Evolutionary conservation across 805 yeast genomes (phyloP), one percentile per base, ranked within the genome.

Genomic region (Kodamaea sagamina): DNA sequence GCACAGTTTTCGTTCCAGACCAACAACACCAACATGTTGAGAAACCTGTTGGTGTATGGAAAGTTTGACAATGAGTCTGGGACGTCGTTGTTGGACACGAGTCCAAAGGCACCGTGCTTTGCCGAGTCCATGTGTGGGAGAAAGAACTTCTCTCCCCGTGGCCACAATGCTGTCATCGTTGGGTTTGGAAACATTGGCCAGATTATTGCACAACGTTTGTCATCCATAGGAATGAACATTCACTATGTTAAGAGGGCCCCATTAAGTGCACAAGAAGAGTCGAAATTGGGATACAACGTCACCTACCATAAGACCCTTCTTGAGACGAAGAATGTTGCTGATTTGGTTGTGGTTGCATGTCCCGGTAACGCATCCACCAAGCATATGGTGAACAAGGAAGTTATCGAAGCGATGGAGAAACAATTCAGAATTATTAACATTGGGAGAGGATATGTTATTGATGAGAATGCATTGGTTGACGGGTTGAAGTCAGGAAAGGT

Each of bases 131-230:
- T 40, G 4, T 40, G 48, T 8, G 55, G 57, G 2, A 41, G 60
- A 6, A 31, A 41, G 17, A 49, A 47, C 36, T 29, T 40, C 10
- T 51, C 49, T 16, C 63, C 63, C 3, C 40, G 51, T 11, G 53
- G 55, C 16, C 62, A 58, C 43, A 49, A 52, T 36, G 63, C 48
- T 4, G 62, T 59, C 26, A 49, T 59, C 35, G 57, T 59, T 1
- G 63, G 63, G 4, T 58, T 59, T 27, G 63, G 63, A 22, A 52
- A 55, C 15, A 59, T 59, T 24, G 63, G 63, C 26, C 49, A 47
- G 38, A 44, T 54, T 10, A 55, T 57, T 13, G 63, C 53, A 13
- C 47, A 38, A 22, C 47, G 61, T 10, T 47, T 59, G 31, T 43
- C 52, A 10, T 46, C 47, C 28, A 44, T 59, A 12, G 63, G 63